Base-by-base conservation (phyloP, 2,329 filamentous ascomycete species). In the Aspergillus sp. region DNA sequence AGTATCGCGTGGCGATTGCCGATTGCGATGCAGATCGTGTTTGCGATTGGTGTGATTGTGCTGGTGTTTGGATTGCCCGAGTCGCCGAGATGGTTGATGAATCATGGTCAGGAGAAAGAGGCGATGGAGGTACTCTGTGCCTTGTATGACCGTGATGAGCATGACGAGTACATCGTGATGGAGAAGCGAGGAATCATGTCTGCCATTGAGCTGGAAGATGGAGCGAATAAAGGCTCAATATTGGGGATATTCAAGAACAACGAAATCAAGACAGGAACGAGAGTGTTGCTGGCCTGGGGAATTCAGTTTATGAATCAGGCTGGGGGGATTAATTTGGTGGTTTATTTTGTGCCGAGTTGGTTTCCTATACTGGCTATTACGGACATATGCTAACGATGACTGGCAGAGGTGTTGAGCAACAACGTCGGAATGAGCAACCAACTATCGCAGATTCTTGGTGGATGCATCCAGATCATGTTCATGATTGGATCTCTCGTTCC, bases 251-350 rank as follows among this genome's bases (percentile, higher is more conserved):
- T 75, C 48, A 65, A 64, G 49, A 60, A 61, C 6, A 72, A 68
- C 44, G 60, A 60, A 33, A 54, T 70, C 8, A 62, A 65, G 51
- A 75, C 64, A 3, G 54, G 70, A 0, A 49, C 68, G 19, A 57
- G 72, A 5, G 67, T 76, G n/a, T 52, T 73, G 5, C 61, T 77
- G 5, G 72, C 70, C 0, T 73, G 60, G 48, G 61, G 64, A 13
- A 65, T 66, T 37, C 65, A 70, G 43, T 63, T 69, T 37, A 71
- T 71, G 68, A 70, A 77, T 37, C 73, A 76, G 42, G 58, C 69
- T 12, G 61, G 62, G 2, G 70, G 71, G 0, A 72, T 73, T 42
- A 74, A 74, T 34, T 28, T 31, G 58, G 65, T 73, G 1, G 67
- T 72, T 0, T 71, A 71, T 30, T 50, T 43, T n/a, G 50, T 56